A percentile compares a stretch with the other conserved stretches of the same genome.
Conservation (phyloP, 352 stramenopile species). For the Blastocystis sp. region DNA sequence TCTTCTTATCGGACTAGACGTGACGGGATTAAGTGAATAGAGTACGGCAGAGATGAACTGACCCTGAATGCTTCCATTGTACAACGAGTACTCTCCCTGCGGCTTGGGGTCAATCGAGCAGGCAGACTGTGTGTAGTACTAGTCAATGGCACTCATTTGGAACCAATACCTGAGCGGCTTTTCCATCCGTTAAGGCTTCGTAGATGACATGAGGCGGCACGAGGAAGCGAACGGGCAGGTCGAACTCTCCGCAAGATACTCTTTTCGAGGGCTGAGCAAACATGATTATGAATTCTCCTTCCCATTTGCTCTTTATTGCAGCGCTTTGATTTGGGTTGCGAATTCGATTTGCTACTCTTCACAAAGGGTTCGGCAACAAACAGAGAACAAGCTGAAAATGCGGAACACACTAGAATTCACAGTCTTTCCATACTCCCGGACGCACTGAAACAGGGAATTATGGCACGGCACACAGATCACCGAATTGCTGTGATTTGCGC, state of each 20-base stretch:
- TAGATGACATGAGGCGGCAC: constrained; percentile 22
- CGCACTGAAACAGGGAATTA: too few species aligned
- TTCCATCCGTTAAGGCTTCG: constrained; percentile 41
- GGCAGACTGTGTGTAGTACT: constrained; percentile 59
- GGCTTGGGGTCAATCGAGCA: constrained; percentile 12
- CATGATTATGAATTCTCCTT: not conserved
- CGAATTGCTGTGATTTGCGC: too few species aligned
- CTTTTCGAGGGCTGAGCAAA: constrained; percentile 4
- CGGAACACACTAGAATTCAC: too few species aligned
- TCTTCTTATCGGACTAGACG: constrained; percentile 10
- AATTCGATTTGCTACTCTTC: too few species aligned
- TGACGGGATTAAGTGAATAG: not conserved
- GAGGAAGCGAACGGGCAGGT: constrained; percentile 21
- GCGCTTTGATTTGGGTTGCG: too few species aligned
- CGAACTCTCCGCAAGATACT: not conserved
- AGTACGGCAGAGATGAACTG: constrained; percentile 23
- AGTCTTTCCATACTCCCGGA: too few species aligned
- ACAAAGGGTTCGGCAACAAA: too few species aligned
- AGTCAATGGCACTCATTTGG: not conserved
- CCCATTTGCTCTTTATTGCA: too few species aligned
- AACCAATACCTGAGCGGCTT: constrained; percentile 36
- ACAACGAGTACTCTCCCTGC: constrained; percentile 17
- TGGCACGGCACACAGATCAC: too few species aligned
- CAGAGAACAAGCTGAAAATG: too few species aligned
- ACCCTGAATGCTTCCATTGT: constrained; percentile 33